A percentile compares a stretch with the other conserved stretches of the same genome.
Conservation (phyloP, 2,329 filamentous ascomycete genomes). For the Cordyceps fumosorosea region DNA sequence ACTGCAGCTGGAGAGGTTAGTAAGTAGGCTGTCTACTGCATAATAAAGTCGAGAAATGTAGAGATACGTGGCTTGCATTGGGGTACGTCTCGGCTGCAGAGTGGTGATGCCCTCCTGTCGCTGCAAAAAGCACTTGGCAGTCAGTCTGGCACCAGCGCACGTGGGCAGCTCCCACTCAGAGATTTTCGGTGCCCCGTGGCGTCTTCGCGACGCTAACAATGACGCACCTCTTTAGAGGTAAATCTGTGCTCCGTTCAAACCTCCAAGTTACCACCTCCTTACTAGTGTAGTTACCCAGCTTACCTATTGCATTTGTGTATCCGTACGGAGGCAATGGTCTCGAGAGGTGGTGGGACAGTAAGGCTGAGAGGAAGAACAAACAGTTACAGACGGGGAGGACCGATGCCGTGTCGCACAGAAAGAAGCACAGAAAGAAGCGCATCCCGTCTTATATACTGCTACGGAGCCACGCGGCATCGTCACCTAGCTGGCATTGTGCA, state of each 20-base stretch:
- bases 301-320: not conserved
- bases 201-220: not conserved
- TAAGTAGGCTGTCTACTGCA: not conserved
- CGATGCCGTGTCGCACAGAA: not conserved
- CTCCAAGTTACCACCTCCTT: not conserved
- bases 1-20: not conserved
- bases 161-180: constrained; percentile 9
- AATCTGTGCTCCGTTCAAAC: too few species aligned
- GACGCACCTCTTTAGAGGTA: constrained; percentile 5
- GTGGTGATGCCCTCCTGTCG: not conserved
- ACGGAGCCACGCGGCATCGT: not conserved
- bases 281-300: not conserved
- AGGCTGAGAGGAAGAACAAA: not conserved
- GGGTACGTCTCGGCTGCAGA: not conserved
- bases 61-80: not conserved
- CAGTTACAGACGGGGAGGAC: too few species aligned
- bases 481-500: not conserved
- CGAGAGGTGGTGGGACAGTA: not conserved
- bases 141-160: not conserved
- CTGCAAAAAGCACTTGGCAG: not conserved
- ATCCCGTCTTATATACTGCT: not conserved
- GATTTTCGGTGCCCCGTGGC: not conserved
- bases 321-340: too few species aligned
- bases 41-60: not conserved
- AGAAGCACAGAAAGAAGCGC: not conserved